Evolutionary conservation across 176 grass and related monocot genomes (phyloP).

Genomic region (Oryza glaberrima): DNA sequence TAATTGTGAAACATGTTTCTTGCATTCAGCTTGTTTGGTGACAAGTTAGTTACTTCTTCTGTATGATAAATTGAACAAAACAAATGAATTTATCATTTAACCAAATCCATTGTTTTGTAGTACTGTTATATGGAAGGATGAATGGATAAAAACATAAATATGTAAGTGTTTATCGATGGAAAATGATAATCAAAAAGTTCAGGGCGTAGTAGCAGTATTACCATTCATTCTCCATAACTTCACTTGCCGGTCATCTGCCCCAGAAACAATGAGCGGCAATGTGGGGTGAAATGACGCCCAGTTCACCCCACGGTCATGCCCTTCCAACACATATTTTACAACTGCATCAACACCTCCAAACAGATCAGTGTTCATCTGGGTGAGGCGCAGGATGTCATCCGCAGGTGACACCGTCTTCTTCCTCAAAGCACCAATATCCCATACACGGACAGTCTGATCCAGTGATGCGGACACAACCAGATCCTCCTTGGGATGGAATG

Average conservation of each 20-base stretch:
- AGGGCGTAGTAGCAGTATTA: slow-evolving; percentile 30
- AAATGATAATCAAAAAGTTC: background rate
- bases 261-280: slow-evolving; percentile 84
- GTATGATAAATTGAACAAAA: background rate
- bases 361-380: slow-evolving; percentile 92
- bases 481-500: slow-evolving; percentile 93
- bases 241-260: slow-evolving; percentile 92
- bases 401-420: slow-evolving; percentile 77
- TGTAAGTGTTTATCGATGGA: background rate
- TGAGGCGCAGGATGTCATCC: slow-evolving; percentile 77
- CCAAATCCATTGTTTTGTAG: background rate
- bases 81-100: background rate
- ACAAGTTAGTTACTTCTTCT: background rate
- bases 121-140: background rate
- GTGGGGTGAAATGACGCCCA: slow-evolving; percentile 90
- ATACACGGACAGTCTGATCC: slow-evolving; percentile 87
- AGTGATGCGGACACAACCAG: slow-evolving; percentile 85
- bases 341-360: slow-evolving; percentile 89
- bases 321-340: slow-evolving; percentile 91
- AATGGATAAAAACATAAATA: background rate
- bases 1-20: background rate
- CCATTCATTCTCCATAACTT: slow-evolving; percentile 96
- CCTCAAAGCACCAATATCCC: slow-evolving; percentile 78
- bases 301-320: slow-evolving; percentile 90
- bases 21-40: background rate